Percentiles rank a stretch among this genome's conserved stretches.
phyloP scores from a whole-genome alignment of 495 filamentous ascomycete genomes.

The Aspergillus haitiensis region DNA sequence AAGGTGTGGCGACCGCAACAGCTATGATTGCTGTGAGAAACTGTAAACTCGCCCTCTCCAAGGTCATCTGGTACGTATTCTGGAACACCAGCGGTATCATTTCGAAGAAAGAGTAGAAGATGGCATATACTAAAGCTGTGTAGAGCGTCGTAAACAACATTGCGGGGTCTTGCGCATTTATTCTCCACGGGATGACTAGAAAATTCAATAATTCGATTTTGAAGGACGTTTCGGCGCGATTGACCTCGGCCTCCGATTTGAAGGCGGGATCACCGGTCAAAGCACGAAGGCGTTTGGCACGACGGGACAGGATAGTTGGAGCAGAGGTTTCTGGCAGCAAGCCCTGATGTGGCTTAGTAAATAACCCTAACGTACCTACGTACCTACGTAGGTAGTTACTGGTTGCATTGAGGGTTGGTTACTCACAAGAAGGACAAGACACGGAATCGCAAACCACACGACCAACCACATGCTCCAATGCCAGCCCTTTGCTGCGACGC shows the following conservation, averaged over 20 bases:
- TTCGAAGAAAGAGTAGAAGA: conserved; percentile 71
- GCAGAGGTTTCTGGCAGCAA: not conserved
- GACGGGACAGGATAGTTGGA: not conserved
- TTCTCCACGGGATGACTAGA: conserved; percentile 61
- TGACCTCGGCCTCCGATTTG: not conserved
- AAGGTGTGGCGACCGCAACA: not conserved
- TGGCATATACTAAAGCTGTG: conserved; percentile 62
- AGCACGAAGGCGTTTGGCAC: not conserved
- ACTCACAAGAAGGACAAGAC: not conserved
- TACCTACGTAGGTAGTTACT: too few species aligned
- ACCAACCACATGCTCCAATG: not conserved
- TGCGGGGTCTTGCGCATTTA: conserved; percentile 61
- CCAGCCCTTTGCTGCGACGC: not conserved
- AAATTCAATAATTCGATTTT: conserved; percentile 40
- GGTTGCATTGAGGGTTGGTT: not conserved
- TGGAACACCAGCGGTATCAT: conserved; percentile 70
- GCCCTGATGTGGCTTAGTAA: too few species aligned
- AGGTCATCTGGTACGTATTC: conserved; percentile 57
- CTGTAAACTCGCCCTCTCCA: not conserved
- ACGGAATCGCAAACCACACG: not conserved
- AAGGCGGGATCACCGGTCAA: not conserved
- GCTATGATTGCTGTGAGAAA: not conserved
- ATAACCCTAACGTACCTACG: too few species aligned
- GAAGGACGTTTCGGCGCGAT: not conserved
- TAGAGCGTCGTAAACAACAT: conserved; percentile 63